These are phyloP conservation scores for Noccaea bulbosa DNA, from an alignment of 345 rosid species.

Conservation along the genomic window DNA sequence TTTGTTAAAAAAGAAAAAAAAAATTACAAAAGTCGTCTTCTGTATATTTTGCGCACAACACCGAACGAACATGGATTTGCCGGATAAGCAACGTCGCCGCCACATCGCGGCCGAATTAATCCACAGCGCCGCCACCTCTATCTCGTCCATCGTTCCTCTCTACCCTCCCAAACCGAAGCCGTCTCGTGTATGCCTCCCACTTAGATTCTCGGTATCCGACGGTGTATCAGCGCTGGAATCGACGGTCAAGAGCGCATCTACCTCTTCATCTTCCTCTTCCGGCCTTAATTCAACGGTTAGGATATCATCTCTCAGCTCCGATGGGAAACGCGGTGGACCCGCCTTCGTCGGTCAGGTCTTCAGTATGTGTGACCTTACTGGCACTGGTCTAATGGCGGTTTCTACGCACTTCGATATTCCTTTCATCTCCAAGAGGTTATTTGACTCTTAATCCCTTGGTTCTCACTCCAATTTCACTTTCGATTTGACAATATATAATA, in stretches of 20 bases:
- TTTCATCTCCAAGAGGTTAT: conserved; percentile 77
- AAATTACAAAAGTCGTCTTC: conserved; percentile 15
- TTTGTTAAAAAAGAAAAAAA: too few relatives aligned
- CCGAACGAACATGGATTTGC: conserved; percentile 48
- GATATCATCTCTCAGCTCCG: conserved; percentile 68
- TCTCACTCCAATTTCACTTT: conserved; percentile 8
- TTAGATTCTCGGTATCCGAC: conserved; percentile 54
- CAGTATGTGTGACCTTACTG: conserved; percentile 97
- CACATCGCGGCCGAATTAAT: conserved; percentile 50
- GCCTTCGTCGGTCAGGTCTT: conserved; percentile 98
- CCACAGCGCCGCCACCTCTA: conserved; percentile 47
- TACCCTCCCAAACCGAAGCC: conserved; percentile 46
- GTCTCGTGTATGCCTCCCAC: conserved; percentile 60
- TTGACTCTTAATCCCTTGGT: neutral
- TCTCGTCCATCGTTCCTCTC: conserved; percentile 53
- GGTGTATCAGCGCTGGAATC: conserved; percentile 55
- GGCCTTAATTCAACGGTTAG: conserved; percentile 80
- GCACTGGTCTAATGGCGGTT: conserved; percentile 96
- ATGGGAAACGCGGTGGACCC: conserved; percentile 79
- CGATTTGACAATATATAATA: neutral
- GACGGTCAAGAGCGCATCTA: conserved; percentile 46
- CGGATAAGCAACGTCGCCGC: conserved; percentile 51
- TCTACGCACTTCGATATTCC: conserved; percentile 92
- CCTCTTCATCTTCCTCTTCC: conserved; percentile 57
- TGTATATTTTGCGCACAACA: neutral